phyloP scores from a whole-genome alignment of 2,329 filamentous ascomycete genomes.

The Helotiales sp. region DNA sequence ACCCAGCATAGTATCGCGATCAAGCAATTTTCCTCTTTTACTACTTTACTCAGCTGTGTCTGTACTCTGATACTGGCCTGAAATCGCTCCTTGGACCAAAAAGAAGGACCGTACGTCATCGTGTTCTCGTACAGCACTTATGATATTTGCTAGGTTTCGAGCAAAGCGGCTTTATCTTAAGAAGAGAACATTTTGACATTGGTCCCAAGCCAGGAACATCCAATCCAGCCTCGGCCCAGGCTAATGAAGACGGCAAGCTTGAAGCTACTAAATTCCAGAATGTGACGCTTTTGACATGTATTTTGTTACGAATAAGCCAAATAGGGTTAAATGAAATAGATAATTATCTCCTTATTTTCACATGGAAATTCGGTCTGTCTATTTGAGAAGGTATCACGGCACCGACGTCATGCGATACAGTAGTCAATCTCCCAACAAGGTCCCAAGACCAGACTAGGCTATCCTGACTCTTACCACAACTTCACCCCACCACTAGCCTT shows the following conservation, averaged over 20 bases:
- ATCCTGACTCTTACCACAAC: background rate
- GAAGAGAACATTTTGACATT: background rate
- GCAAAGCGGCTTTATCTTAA: too few relatives aligned
- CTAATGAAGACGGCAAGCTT: background rate
- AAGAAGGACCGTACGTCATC: too few relatives aligned
- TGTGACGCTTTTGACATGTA: background rate
- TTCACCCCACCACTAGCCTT: conserved; percentile 14
- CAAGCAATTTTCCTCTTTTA: conserved; percentile 34
- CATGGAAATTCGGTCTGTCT: background rate
- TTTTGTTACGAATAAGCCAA: background rate
- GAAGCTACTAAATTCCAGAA: background rate
- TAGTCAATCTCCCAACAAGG: conserved; percentile 15
- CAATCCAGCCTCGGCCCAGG: background rate
- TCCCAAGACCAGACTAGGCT: conserved; percentile 3
- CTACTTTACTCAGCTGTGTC: too few relatives aligned
- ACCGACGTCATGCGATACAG: conserved; percentile 27
- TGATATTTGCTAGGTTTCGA: too few relatives aligned
- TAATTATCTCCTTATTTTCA: background rate
- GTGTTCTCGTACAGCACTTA: too few relatives aligned
- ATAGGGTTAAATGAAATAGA: background rate
- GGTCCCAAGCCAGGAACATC: background rate
- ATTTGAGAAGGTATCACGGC: conserved; percentile 13
- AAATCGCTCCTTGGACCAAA: too few relatives aligned
- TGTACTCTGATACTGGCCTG: too few relatives aligned
- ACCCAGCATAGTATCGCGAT: conserved; percentile 42